phyloP scores from a whole-genome alignment of 768 basidiomycete species.

The Russula earlei region DNA sequence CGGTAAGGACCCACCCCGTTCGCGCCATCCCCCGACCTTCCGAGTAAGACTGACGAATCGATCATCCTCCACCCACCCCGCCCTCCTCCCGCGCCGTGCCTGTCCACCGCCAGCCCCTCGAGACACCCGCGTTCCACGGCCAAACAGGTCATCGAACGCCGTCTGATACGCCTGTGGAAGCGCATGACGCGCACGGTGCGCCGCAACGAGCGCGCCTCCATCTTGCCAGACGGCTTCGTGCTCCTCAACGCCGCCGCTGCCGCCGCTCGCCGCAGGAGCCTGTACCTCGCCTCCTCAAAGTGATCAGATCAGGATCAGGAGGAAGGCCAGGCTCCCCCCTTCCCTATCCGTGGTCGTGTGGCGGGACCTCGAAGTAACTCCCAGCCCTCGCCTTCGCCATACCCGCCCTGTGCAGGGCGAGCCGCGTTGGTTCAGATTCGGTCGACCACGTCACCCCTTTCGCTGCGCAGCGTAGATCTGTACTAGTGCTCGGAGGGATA shows the following conservation, averaged over 20 bases:
- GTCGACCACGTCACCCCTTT: too few relatives aligned
- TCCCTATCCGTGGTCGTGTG: too few relatives aligned
- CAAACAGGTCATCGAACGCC: conserved; percentile 48
- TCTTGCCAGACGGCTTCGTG: conserved; percentile 52
- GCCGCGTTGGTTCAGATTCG: too few relatives aligned
- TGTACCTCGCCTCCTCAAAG: background rate
- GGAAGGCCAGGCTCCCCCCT: background rate
- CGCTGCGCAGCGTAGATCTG: too few relatives aligned
- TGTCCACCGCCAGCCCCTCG: background rate
- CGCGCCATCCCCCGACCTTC: background rate
- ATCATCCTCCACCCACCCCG: too few relatives aligned
- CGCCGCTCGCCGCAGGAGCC: conserved; percentile 40
- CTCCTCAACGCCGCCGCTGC: conserved; percentile 41
- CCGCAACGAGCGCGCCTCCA: conserved; percentile 42
- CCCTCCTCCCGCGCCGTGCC: too few relatives aligned
- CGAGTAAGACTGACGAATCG: too few relatives aligned
- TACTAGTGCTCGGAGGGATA: too few relatives aligned
- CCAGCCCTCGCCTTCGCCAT: too few relatives aligned
- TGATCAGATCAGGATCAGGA: background rate
- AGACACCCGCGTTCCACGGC: conserved; percentile 26
- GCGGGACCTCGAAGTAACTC: too few relatives aligned
- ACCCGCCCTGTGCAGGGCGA: too few relatives aligned
- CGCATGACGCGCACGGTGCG: conserved; percentile 44
- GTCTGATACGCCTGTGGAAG: conserved; percentile 54
- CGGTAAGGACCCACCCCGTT: background rate